Evolutionary conservation across 1,284 basidiomycete genomes (phyloP).

Genomic region (Tremellales sp.): DNA sequence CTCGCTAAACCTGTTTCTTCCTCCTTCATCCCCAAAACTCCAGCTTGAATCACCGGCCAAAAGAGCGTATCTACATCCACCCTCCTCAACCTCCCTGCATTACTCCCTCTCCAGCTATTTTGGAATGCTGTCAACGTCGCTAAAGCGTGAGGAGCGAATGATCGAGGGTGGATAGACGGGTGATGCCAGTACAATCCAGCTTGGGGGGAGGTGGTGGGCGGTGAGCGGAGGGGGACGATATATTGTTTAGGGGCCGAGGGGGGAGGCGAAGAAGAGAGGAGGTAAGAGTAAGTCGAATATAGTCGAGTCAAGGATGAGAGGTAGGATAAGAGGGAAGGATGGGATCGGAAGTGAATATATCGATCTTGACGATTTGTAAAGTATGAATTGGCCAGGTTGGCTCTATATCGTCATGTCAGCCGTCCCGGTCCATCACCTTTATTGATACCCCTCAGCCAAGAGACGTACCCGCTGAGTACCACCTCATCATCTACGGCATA

Average conservation of each 20-base stretch:
- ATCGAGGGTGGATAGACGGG: constrained; percentile 37
- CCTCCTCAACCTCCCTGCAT: constrained; percentile 31
- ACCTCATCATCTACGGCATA: constrained; percentile 91
- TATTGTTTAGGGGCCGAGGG: constrained; percentile 28
- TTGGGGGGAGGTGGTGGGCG: constrained; percentile 4
- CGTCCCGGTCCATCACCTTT: neutral
- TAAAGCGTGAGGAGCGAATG: constrained; percentile 36
- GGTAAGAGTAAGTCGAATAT: constrained; percentile 71
- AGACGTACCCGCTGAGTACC: constrained; percentile 84
- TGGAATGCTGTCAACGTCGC: constrained; percentile 47
- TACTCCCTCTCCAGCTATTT: constrained; percentile 41
- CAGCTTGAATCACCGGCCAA: constrained; percentile 78
- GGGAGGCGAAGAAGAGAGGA: constrained; percentile 51
- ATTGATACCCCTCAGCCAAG: neutral
- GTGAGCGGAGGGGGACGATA: constrained; percentile 26
- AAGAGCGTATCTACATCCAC: constrained; percentile 57
- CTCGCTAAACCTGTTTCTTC: constrained; percentile 64
- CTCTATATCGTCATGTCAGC: constrained; percentile 54
- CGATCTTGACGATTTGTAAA: constrained; percentile 94
- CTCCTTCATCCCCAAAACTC: constrained; percentile 74
- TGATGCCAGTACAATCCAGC: constrained; percentile 40
- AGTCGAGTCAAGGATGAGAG: constrained; percentile 72
- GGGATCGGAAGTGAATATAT: constrained; percentile 70
- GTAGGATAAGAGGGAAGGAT: constrained; percentile 69
- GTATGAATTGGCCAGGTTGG: constrained; percentile 92